Evolutionary conservation across 2,329 filamentous ascomycete genomes (phyloP).

Genomic region (Pseudogymnoascus sp.): DNA sequence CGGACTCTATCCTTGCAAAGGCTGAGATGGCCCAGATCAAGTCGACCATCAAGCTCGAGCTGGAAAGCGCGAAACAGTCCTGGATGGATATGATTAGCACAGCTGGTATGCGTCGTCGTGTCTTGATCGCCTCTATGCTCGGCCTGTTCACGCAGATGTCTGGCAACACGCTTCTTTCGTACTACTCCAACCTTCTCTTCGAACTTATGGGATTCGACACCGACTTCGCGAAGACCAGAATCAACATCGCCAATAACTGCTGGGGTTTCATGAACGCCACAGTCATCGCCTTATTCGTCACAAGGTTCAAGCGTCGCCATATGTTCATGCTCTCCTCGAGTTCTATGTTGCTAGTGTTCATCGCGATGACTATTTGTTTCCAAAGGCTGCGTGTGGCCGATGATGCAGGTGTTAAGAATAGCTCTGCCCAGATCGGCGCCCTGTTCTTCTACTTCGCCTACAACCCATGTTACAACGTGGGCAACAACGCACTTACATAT

Average conservation of each 20-base stretch:
- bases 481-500: slow-evolving; percentile 58
- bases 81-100: slow-evolving; percentile 46
- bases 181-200: slow-evolving; percentile 41
- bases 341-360: slow-evolving; percentile 44
- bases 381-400: slow-evolving; percentile 30
- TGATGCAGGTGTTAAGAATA: slow-evolving; percentile 22
- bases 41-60: slow-evolving; percentile 45
- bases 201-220: slow-evolving; percentile 37
- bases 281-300: slow-evolving; percentile 33
- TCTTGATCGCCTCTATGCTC: slow-evolving; percentile 40
- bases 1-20: slow-evolving; percentile 41
- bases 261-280: slow-evolving; percentile 38
- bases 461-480: slow-evolving; percentile 52
- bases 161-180: slow-evolving; percentile 37
- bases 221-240: slow-evolving; percentile 35
- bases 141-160: slow-evolving; percentile 48
- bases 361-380: slow-evolving; percentile 45
- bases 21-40: slow-evolving; percentile 54
- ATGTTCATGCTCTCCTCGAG: slow-evolving; percentile 48
- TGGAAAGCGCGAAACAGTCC: slow-evolving; percentile 42
- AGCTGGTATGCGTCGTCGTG: slow-evolving; percentile 39
- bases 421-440: slow-evolving; percentile 22
- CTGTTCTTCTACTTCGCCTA: slow-evolving; percentile 55
- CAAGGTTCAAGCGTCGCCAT: slow-evolving; percentile 36
- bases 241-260: slow-evolving; percentile 37